Evolutionary conservation across 164 flowering plant species (phyloP), one percentile per base, ranked within the genome.

Genomic region (Kingdonia uniflora): DNA sequence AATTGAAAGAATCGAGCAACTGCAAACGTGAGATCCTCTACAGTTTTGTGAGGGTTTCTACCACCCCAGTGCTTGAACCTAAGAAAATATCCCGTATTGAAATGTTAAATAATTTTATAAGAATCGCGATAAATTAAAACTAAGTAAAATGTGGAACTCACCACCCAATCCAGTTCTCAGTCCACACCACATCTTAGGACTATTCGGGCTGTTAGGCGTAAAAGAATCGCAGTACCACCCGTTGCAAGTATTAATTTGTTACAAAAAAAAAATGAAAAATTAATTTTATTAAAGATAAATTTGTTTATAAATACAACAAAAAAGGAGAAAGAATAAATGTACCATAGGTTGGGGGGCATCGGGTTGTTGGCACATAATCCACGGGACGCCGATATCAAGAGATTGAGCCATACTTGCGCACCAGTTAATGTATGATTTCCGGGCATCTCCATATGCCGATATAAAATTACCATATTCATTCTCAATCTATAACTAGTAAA

Each of bases 341-440:
- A 79, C 80, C 69, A 81, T 71, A 0, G 87, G 66, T 11, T 57
- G 41, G 0, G 92, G 87, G 7, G 87, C 82, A 56, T 76, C 78
- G 52, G 26, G 39, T 40, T n/a, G n/a, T n/a, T n/a, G n/a, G n/a
- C n/a, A n/a, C n/a, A n/a, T n/a, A n/a, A n/a, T n/a, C n/a, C n/a
- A 50, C 11, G 53, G 53, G 21, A 50, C 39, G 11, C 21, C 39
- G 16, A 73, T 59, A 24, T 78, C 41, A 5, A 68, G 69, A 0
- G 85, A 71, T 1, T 58, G 46, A 8, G 87, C 87, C 74, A 80
- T 68, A 0, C 55, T 63, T 10, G 85, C 75, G 21, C 77, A 73
- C 92, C 87, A 84, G 4, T 76, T 26, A 0, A 76, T 39, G 49
- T 81, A 81, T 0, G 68, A 67, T 59, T 77, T 71, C 4, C 87